Conservation (phyloP, 1,139 yeast species). For the Arxiozyma slooffiae region DNA sequence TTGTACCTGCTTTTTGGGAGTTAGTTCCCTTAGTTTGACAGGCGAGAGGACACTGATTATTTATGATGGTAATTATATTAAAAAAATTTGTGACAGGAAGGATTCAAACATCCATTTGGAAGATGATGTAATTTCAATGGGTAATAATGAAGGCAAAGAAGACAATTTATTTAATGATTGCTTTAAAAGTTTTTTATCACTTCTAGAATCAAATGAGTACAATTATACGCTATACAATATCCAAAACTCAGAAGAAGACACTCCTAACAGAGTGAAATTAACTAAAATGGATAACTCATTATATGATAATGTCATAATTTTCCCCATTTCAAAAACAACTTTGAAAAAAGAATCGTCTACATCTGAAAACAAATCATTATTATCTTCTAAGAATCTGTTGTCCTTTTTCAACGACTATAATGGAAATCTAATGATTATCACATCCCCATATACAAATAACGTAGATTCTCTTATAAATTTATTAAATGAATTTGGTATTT, state of each 20-base stretch:
- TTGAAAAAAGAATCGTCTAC: background rate
- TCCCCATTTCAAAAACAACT: constrained; percentile 34
- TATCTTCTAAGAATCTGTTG: constrained; percentile 37
- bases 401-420: constrained; percentile 47
- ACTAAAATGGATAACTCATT: constrained; percentile 36
- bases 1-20: background rate
- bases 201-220: background rate
- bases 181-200: background rate
- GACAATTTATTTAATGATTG: background rate
- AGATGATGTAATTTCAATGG: constrained; percentile 22
- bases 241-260: background rate
- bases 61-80: constrained; percentile 30
- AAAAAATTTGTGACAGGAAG: constrained; percentile 26
- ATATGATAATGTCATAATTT: constrained; percentile 46
- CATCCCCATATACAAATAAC: constrained; percentile 42
- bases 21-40: constrained; percentile 5
- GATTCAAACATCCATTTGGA: constrained; percentile 27
- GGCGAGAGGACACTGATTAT: constrained; percentile 31
- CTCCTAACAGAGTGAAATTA: constrained; percentile 26
- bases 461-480: constrained; percentile 63
- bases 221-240: background rate
- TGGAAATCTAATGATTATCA: constrained; percentile 65
- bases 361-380: constrained; percentile 32
- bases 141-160: background rate
- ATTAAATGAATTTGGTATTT: constrained; percentile 72